These are phyloP conservation scores for Sugiyamaella chiloensis DNA, from an alignment of 805 yeast genomes.

Conservation along the genomic window DNA sequence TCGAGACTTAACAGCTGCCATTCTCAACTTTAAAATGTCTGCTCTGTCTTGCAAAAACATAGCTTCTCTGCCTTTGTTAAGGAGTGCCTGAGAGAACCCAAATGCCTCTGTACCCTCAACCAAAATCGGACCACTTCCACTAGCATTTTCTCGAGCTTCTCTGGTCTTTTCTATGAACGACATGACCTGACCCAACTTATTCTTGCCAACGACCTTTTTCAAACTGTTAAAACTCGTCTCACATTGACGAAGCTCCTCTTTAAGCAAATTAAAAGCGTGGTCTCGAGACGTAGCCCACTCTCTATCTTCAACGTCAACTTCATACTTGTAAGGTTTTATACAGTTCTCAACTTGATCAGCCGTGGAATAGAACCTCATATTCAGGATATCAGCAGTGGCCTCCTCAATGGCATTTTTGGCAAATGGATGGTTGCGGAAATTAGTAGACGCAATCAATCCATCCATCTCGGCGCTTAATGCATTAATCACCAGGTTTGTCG, in stretches of 20 bases:
- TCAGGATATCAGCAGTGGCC: conserved; percentile 78
- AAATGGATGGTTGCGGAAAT: conserved; percentile 79
- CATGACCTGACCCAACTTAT: conserved; percentile 80
- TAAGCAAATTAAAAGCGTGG: conserved; percentile 66
- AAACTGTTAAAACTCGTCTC: conserved; percentile 56
- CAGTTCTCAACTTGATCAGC: conserved; percentile 99
- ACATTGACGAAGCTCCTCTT: conserved; percentile 85
- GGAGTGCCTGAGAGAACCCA: conserved; percentile 75
- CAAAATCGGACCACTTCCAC: neutral
- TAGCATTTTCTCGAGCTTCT: conserved; percentile 1
- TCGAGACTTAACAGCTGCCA: conserved; percentile 69
- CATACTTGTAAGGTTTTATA: conserved; percentile 96
- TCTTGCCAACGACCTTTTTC: conserved; percentile 72
- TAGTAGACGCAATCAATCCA: conserved; percentile 67
- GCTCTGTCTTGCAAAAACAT: conserved; percentile 72
- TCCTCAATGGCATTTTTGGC: conserved; percentile 78
- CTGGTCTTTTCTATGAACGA: conserved; percentile 47
- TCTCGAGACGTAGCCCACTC: conserved; percentile 87
- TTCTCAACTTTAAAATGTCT: conserved; percentile 65
- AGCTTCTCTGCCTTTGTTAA: conserved; percentile 82
- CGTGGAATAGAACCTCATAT: conserved; percentile 77
- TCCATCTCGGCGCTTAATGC: conserved; percentile 76
- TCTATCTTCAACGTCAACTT: conserved; percentile 91
- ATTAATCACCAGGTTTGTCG: conserved; percentile 79
- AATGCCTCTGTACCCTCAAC: conserved; percentile 59